Evolutionary conservation across 192 early-diverging fungal genomes (phyloP).

Genomic region (Backusella parvicylindrica): DNA sequence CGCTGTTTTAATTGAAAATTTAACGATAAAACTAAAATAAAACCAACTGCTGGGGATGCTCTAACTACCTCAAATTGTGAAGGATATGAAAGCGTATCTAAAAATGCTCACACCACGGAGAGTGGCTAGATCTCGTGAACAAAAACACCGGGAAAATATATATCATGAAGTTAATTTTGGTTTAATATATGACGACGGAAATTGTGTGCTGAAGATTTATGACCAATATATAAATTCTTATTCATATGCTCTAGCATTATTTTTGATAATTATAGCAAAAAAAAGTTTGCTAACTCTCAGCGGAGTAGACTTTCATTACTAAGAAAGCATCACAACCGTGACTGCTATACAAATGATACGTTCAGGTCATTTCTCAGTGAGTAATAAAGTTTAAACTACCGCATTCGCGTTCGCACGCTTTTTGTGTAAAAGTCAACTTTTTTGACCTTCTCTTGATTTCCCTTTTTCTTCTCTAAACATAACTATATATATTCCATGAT

Average conservation of each 20-base stretch:
- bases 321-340: not conserved
- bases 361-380: not conserved
- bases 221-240: not conserved
- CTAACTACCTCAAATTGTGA: not conserved
- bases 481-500: not conserved
- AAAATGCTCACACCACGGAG: not conserved
- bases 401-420: constrained; percentile 6
- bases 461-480: not conserved
- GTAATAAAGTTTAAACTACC: constrained; percentile 9
- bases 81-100: not conserved
- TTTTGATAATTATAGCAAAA: not conserved
- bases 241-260: not conserved
- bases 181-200: not conserved
- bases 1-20: too few relatives aligned
- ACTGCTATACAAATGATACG: constrained; percentile 2
- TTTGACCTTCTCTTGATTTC: not conserved
- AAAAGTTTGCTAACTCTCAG: not conserved
- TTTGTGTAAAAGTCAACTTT: not conserved
- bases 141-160: not conserved
- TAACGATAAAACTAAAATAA: too few relatives aligned
- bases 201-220: not conserved
- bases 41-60: too few relatives aligned
- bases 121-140: not conserved
- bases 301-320: not conserved
- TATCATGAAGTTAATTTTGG: not conserved